Conservation (phyloP, 768 basidiomycete genomes). For the Tylopilus intermedius region DNA sequence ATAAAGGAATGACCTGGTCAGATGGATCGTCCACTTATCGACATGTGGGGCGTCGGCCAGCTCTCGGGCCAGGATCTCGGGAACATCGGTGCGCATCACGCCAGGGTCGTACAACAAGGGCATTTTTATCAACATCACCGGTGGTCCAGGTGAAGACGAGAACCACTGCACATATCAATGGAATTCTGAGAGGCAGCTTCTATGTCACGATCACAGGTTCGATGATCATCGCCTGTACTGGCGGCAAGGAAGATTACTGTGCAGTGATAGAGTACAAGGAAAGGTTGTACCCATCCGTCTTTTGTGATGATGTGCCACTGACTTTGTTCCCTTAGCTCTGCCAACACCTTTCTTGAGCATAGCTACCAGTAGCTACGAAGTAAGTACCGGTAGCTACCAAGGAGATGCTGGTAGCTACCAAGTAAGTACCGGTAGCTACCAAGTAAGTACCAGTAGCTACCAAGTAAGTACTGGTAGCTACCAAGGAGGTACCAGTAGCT, state of each 20-base stretch:
- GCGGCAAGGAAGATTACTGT: slow-evolving; percentile 63
- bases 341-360: too few relatives aligned
- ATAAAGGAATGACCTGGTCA: slow-evolving; percentile 31
- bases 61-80: slow-evolving; percentile 83
- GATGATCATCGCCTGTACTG: slow-evolving; percentile 75
- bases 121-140: slow-evolving; percentile 74
- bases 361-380: too few relatives aligned
- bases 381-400: too few relatives aligned
- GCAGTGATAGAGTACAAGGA: slow-evolving; percentile 94
- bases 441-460: too few relatives aligned
- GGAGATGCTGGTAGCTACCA: too few relatives aligned
- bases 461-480: too few relatives aligned
- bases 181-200: slow-evolving; percentile 84
- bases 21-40: slow-evolving; percentile 36
- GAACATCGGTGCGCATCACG: slow-evolving; percentile 74
- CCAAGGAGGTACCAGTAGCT: too few relatives aligned
- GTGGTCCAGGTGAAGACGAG: slow-evolving; percentile 72
- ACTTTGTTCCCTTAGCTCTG: too few relatives aligned
- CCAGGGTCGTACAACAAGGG: slow-evolving; percentile 88
- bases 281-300: slow-evolving; percentile 41
- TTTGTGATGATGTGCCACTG: too few relatives aligned
- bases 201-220: slow-evolving; percentile 84
- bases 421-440: too few relatives aligned
- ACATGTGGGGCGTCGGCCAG: slow-evolving; percentile 83
- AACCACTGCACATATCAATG: slow-evolving; percentile 85